Base-by-base conservation (phyloP, 805 yeast species). In the Trichomonascus vanleenenianus region DNA sequence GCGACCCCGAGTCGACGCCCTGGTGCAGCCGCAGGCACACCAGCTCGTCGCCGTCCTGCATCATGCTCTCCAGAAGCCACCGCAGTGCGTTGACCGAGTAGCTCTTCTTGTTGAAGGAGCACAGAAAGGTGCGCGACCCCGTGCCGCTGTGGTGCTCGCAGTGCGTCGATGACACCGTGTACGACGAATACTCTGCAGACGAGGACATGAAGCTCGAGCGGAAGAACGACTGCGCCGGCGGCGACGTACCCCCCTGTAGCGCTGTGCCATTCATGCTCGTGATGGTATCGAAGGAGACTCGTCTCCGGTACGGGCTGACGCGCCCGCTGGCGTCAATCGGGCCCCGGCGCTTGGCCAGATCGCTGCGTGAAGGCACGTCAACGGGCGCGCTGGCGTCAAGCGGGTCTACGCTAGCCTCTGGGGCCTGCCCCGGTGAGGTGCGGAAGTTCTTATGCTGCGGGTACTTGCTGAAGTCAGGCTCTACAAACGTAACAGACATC, bases 41-140 rank as follows among this genome's bases (percentile, higher is more conserved):
- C 16, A 55, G 41, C 44, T 55, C 58, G 38, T 55, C 58, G 12
- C 54, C 54, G 40, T 55, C 54, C 39, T 48, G 43, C 7, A 51
- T 31, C 39, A 55, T 36, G 18, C 30, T 46, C 10, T 43, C 27
- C 36, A 42, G 16, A n/a, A 51, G 40, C 58, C 58, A 55, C 22
- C 37, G 41, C 20, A 55, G 42, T 2, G 58, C 52, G 7, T 20
- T 20, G 6, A 41, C 14, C 8, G 52, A 44, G 42, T 52, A 46
- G 20, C 40, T 14, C 45, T 53, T 48, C 32, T 48, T 36, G 14
- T 49, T 45, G 19, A 49, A 25, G 1, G 55, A 47, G 33, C 52
- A 53, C 34, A 55, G 40, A 34, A 51, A 45, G 3, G 56, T 53
- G 18, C 57, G 40, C 7, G 56, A 49, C 14, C 27, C 37, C 35